Evolutionary conservation across 257 asterid genomes (phyloP).

Genomic region (Cynanchum wilfordii): DNA sequence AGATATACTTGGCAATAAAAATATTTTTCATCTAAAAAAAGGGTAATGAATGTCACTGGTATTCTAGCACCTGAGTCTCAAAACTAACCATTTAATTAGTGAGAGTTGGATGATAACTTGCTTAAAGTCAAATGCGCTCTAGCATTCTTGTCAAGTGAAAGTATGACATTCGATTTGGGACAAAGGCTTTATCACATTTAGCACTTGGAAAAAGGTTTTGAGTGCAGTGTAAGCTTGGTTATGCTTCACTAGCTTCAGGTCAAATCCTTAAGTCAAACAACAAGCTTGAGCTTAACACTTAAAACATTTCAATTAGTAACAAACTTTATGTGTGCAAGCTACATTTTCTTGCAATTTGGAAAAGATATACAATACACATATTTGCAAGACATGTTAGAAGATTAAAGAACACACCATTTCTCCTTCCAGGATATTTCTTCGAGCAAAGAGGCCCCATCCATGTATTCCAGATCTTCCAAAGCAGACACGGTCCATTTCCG

Average conservation of each 20-base stretch:
- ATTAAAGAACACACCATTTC: conserved; percentile 63
- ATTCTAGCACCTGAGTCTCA: neutral
- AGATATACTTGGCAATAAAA: neutral
- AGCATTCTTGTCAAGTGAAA: neutral
- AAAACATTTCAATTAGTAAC: neutral
- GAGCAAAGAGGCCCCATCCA: conserved; percentile 98
- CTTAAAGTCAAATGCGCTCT: neutral
- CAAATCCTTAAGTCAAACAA: neutral
- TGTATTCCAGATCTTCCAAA: conserved; percentile 97
- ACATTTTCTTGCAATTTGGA: neutral
- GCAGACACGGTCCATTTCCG: conserved; percentile 87
- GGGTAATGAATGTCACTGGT: neutral
- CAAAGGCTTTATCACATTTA: neutral
- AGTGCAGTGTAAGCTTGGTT: neutral
- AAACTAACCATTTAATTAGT: neutral
- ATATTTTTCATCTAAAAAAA: neutral
- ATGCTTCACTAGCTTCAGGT: neutral
- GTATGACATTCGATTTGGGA: neutral
- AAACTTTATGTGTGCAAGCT: neutral
- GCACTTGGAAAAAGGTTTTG: neutral
- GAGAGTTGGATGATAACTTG: neutral
- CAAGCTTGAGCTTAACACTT: neutral
- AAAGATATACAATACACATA: too few relatives aligned
- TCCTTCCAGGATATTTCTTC: conserved; percentile 80
- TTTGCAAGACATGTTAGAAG: neutral